These are phyloP conservation scores for Myxozyma neotropica DNA, from an alignment of 805 yeast species.

Conservation along the genomic window DNA sequence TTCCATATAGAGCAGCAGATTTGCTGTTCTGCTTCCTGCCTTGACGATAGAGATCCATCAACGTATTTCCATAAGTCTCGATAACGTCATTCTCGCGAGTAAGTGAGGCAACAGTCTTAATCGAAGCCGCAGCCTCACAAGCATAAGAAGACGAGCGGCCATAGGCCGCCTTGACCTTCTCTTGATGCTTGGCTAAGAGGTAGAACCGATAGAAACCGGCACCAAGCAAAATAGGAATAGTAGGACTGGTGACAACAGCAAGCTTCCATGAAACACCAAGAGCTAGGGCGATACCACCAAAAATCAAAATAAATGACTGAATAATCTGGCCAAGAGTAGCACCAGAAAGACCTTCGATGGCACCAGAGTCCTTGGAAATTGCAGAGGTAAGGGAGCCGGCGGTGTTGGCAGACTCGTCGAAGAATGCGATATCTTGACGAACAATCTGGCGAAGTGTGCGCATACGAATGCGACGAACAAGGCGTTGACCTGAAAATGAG, in stretches of 20 bases:
- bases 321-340: slow-evolving; percentile 39
- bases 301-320: slow-evolving; percentile 42
- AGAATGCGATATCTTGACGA: slow-evolving; percentile 39
- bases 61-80: slow-evolving; percentile 36
- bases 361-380: slow-evolving; percentile 39
- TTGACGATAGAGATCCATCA: slow-evolving; percentile 17
- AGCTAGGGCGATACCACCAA: slow-evolving; percentile 48
- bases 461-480: slow-evolving; percentile 38
- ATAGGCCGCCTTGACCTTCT: slow-evolving; percentile 45
- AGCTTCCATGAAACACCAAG: slow-evolving; percentile 46
- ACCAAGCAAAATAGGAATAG: slow-evolving; percentile 44
- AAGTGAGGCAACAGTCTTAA: slow-evolving; percentile 48
- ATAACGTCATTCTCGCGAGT: slow-evolving; percentile 48
- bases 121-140: slow-evolving; percentile 46
- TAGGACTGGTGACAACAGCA: slow-evolving; percentile 47
- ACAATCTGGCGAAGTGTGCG: slow-evolving; percentile 36
- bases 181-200: slow-evolving; percentile 43
- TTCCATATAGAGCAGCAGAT: slow-evolving; percentile 26
- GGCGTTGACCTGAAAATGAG: slow-evolving; percentile 34
- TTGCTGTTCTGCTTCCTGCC: slow-evolving; percentile 21
- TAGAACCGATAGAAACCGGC: slow-evolving; percentile 47
- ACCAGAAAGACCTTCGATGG: slow-evolving; percentile 40
- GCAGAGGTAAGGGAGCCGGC: slow-evolving; percentile 38
- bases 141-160: slow-evolving; percentile 40
- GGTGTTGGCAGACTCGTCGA: slow-evolving; percentile 38